Evolutionary conservation across 1,284 basidiomycete genomes (phyloP).

Genomic region (Wallemia ichthyophaga): DNA sequence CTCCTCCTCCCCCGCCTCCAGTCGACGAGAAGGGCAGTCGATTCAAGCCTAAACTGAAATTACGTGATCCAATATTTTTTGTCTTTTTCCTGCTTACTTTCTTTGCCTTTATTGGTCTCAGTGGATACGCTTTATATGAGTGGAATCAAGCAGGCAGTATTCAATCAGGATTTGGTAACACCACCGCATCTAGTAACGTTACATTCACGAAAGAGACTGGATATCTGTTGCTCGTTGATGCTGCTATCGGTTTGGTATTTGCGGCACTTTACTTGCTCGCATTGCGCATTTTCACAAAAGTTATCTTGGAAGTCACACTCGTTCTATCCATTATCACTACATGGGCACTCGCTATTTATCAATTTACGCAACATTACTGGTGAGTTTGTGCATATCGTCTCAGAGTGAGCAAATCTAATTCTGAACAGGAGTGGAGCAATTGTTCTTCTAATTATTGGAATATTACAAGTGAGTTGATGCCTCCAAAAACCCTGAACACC

Average conservation of each 20-base stretch:
- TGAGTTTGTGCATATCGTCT: not conserved
- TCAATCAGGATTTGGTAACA: not conserved
- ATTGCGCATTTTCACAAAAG: constrained; percentile 39
- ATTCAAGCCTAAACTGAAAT: not conserved
- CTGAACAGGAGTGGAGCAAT: not conserved
- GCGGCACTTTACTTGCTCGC: constrained; percentile 22
- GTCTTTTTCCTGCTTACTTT: not conserved
- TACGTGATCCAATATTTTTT: not conserved
- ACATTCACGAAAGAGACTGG: constrained; percentile 17
- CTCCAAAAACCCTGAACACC: too few relatives aligned
- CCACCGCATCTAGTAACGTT: not conserved
- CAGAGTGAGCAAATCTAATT: not conserved
- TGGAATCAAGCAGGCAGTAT: not conserved
- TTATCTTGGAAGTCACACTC: constrained; percentile 52
- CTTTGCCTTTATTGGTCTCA: not conserved
- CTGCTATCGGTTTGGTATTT: constrained; percentile 29
- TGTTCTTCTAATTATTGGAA: not conserved
- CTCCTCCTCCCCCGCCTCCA: not conserved
- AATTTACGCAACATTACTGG: not conserved
- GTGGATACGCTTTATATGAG: not conserved
- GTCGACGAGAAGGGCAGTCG: not conserved
- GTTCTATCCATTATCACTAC: constrained; percentile 21
- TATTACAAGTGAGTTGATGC: not conserved
- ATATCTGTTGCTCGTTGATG: constrained; percentile 37
- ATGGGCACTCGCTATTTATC: not conserved